phyloP scores from a whole-genome alignment of 78 protist genomes.

The Emiliania huxleyi region DNA sequence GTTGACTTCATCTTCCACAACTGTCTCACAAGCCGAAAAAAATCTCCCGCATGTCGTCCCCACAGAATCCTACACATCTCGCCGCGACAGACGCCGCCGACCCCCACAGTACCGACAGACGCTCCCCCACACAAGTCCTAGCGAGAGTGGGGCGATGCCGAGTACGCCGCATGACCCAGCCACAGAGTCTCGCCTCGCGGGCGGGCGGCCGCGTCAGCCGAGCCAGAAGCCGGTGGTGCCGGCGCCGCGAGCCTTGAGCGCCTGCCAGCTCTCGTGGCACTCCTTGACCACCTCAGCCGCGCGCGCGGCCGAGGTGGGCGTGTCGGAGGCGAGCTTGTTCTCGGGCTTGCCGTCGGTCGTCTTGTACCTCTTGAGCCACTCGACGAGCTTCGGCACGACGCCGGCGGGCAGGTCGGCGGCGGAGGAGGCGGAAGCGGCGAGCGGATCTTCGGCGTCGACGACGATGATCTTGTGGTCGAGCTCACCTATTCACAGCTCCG shows the following conservation, averaged over 20 bases:
- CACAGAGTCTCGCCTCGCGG: no score
- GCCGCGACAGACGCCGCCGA: no score
- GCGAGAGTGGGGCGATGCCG: no score
- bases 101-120: no score
- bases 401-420: slow-evolving; percentile 2
- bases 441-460: slow-evolving; percentile 26
- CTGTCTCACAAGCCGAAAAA: no score
- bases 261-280: background rate
- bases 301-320: background rate
- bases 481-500: slow-evolving; percentile 7
- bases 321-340: slow-evolving; percentile 33
- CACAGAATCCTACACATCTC: no score
- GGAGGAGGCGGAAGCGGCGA: background rate
- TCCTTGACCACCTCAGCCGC: background rate
- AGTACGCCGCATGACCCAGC: no score
- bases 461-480: slow-evolving; percentile 45
- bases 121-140: no score
- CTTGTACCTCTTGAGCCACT: slow-evolving; percentile 54
- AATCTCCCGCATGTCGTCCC: no score
- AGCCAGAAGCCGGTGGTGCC: slow-evolving; percentile 22
- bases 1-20: no score
- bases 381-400: slow-evolving; percentile 3
- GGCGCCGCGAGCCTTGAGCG: background rate
- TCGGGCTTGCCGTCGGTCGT: slow-evolving; percentile 46
- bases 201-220: background rate